phyloP scores from a whole-genome alignment of 768 basidiomycete species.

The Rhodotorula diobovata region DNA sequence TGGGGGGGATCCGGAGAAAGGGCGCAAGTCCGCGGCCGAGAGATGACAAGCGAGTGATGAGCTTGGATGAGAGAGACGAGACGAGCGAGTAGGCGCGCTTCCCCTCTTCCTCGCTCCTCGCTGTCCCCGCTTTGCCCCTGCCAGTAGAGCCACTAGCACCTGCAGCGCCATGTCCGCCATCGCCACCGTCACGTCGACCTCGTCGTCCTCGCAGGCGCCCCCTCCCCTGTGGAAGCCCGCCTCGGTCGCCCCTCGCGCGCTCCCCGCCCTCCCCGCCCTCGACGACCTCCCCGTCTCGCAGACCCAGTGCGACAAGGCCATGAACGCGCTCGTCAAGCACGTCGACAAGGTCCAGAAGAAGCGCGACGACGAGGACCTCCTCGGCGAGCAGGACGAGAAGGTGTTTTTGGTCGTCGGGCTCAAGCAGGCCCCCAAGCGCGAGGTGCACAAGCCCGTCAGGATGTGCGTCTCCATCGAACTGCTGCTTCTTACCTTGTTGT shows the following conservation, averaged over 20 bases:
- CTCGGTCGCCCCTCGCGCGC: conserved; percentile 31
- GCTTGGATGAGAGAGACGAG: neutral
- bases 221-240: conserved; percentile 38
- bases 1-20: too few species aligned
- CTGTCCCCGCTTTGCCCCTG: neutral
- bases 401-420: conserved; percentile 85
- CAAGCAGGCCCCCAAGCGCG: conserved; percentile 63
- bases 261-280: conserved; percentile 27
- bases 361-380: conserved; percentile 62
- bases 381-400: conserved; percentile 64
- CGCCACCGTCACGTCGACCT: conserved; percentile 2
- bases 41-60: neutral
- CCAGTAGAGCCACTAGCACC: too few species aligned
- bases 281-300: conserved; percentile 54
- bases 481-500: too few species aligned
- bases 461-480: conserved; percentile 58
- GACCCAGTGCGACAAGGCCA: conserved; percentile 69
- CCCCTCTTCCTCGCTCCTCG: too few species aligned
- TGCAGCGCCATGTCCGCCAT: conserved; percentile 11
- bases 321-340: conserved; percentile 71
- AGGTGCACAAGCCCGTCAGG: conserved; percentile 71
- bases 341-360: conserved; percentile 62
- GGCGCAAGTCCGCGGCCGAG: too few species aligned
- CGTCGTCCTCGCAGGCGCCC: conserved; percentile 11
- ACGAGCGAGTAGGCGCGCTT: neutral